Evolutionary conservation across 305 asterid species (phyloP), one percentile per base, ranked within the genome.

Genomic region (Fraxinus angustifolia): DNA sequence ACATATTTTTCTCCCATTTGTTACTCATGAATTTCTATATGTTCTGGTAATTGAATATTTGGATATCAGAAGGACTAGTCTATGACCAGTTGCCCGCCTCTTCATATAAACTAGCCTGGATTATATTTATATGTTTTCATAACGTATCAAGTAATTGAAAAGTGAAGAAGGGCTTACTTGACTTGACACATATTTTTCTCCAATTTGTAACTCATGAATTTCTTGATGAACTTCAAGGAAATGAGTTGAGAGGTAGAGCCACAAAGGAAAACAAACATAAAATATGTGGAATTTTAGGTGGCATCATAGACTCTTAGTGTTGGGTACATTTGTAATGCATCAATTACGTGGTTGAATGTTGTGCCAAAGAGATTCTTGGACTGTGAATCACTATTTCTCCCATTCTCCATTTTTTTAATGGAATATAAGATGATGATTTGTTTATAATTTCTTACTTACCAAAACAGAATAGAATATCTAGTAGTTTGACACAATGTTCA

Each of bases 71-170:
- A 56, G 34, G 80, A 71, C 40, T 77, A 72, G 36, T 79, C 16
- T 56, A 40, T 73, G 19, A 31, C 45, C 56, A 70, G 76, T 79
- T 60, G 68, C 21, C 50, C 73, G 78, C 76, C 60, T 83, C 77
- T 68, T 31, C 42, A 30, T 28, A 5, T 14, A 31, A 30, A 28
- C 40, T 68, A 30, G 21, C 23, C 40, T 68, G 40, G 75, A 31
- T 28, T 31, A 68, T 68, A 28, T 68, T 31, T 68, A 8, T 31
- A 68, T n/a, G 10, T 68, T 23, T 23, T 67, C n/a, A 68, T 14
- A 12, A 50, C 12, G 21, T 68, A 11, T 68, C 74, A 28, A 30
- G 38, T 4, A 68, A 30, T 31, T 68, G 40, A 30, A 31, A 68
- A 28, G 21, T 28, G 40, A 34, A 30, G 74, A 30, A 68, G 35